Conservation (phyloP, 805 yeast species). For the Candida hispaniensis region DNA sequence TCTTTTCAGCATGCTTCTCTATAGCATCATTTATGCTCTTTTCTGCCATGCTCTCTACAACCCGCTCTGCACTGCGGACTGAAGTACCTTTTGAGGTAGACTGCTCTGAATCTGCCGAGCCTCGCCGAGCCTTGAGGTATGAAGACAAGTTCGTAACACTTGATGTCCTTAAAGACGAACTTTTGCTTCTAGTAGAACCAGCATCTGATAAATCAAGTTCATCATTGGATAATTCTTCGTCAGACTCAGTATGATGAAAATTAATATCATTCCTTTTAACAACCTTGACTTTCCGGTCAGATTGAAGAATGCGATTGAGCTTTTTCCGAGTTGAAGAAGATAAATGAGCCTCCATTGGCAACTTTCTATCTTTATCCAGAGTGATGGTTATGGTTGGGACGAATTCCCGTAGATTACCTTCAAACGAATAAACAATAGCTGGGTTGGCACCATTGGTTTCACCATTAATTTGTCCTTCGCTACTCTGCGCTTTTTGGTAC, state of each 20-base stretch:
- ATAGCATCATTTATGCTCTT: too few species aligned
- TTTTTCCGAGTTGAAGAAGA: slow-evolving; percentile 18
- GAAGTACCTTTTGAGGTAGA: too few species aligned
- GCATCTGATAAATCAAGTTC: too few species aligned
- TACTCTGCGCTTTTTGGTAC: slow-evolving; percentile 18
- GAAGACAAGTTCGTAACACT: too few species aligned
- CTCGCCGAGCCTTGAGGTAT: too few species aligned
- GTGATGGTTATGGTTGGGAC: slow-evolving; percentile 23
- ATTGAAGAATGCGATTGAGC: slow-evolving; percentile 15
- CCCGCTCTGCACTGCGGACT: too few species aligned
- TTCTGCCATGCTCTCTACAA: too few species aligned
- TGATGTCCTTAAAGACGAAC: too few species aligned
- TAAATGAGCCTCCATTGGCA: slow-evolving; percentile 19
- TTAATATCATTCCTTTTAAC: slow-evolving; percentile 7
- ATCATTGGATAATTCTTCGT: slow-evolving; percentile 9
- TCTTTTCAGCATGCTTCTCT: too few species aligned
- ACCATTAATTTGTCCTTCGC: slow-evolving; percentile 9
- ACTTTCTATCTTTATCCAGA: slow-evolving; percentile 19
- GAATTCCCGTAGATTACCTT: slow-evolving; percentile 21
- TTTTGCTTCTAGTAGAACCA: too few species aligned
- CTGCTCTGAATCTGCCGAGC: too few species aligned
- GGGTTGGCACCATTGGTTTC: slow-evolving; percentile 7
- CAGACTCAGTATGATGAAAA: slow-evolving; percentile 9
- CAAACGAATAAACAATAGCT: slow-evolving; percentile 20
- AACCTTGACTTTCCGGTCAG: slow-evolving; percentile 10